phyloP scores from a whole-genome alignment of 495 filamentous ascomycete species.

The Aspergillus bridgeri region DNA sequence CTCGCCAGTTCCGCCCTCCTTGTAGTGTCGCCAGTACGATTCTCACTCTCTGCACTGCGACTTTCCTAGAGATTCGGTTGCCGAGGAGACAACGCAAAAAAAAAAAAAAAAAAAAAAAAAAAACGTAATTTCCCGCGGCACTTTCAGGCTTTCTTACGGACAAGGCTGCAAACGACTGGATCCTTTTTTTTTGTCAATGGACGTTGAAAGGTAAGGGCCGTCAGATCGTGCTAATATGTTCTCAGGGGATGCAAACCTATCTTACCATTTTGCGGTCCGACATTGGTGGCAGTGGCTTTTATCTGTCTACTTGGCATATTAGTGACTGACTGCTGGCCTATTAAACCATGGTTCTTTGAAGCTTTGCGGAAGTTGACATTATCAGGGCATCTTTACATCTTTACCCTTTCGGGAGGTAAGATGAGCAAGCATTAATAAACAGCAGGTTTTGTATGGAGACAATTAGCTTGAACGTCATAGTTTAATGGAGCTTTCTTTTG shows the following conservation, averaged over 20 bases:
- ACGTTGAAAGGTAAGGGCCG: neutral
- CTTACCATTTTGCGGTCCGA: neutral
- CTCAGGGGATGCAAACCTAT: neutral
- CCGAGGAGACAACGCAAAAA: neutral
- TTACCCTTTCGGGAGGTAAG: neutral
- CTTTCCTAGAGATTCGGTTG: neutral
- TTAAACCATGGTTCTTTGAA: neutral
- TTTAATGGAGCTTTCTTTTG: neutral
- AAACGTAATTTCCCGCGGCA: neutral
- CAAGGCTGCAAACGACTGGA: neutral
- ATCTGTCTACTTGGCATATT: neutral
- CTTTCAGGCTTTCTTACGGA: neutral
- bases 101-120: too few relatives aligned
- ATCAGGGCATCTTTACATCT: neutral
- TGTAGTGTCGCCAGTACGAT: conserved; percentile 36
- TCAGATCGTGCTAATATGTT: neutral
- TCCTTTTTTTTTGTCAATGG: neutral
- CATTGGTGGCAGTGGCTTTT: neutral
- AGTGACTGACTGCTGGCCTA: neutral
- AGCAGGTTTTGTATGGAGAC: neutral
- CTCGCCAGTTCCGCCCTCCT: conserved; percentile 35
- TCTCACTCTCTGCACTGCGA: neutral
- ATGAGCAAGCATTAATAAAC: neutral
- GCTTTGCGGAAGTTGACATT: neutral
- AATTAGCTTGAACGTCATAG: neutral